phyloP scores from a whole-genome alignment of 257 asterid genomes.

The Schizonepeta tenuifolia region DNA sequence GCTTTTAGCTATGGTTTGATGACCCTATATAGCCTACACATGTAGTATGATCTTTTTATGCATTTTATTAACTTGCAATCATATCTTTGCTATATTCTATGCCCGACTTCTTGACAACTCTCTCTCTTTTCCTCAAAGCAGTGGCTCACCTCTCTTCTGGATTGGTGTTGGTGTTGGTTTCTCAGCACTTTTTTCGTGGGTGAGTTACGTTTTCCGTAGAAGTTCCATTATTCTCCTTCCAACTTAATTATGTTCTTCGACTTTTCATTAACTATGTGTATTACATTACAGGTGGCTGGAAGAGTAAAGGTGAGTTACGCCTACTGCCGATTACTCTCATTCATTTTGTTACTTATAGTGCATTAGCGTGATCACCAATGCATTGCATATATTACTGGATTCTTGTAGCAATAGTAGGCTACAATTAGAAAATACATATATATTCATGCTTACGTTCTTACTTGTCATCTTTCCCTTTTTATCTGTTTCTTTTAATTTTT shows the following conservation, averaged over 20 bases:
- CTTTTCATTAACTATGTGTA: slow-evolving; percentile 33
- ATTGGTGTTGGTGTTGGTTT: slow-evolving; percentile 94
- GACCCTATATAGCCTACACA: not conserved
- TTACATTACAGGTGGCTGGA: slow-evolving; percentile 67
- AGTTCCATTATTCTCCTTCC: slow-evolving; percentile 19
- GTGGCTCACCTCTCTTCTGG: slow-evolving; percentile 98
- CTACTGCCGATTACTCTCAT: slow-evolving; percentile 20
- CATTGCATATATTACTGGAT: not conserved
- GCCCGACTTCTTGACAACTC: not conserved
- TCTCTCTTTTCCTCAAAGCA: slow-evolving; percentile 36
- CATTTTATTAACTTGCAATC: slow-evolving; percentile 1
- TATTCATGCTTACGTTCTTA: slow-evolving; percentile 21
- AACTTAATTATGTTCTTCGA: slow-evolving; percentile 14
- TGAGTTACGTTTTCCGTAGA: slow-evolving; percentile 38
- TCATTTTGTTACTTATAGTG: slow-evolving; percentile 17
- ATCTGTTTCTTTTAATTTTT: not conserved
- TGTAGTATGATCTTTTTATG: not conserved
- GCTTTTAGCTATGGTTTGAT: slow-evolving; percentile 25
- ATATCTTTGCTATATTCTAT: slow-evolving; percentile 21
- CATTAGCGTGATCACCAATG: not conserved
- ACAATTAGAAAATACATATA: not conserved
- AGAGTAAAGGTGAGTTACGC: slow-evolving; percentile 70
- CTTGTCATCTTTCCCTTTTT: not conserved
- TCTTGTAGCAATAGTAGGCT: slow-evolving; percentile 5
- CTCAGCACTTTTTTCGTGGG: slow-evolving; percentile 93